A percentile compares a stretch with the other conserved stretches of the same genome.
Conservation (phyloP, 2,329 filamentous ascomycete species). For the Colletotrichum sidae region DNA sequence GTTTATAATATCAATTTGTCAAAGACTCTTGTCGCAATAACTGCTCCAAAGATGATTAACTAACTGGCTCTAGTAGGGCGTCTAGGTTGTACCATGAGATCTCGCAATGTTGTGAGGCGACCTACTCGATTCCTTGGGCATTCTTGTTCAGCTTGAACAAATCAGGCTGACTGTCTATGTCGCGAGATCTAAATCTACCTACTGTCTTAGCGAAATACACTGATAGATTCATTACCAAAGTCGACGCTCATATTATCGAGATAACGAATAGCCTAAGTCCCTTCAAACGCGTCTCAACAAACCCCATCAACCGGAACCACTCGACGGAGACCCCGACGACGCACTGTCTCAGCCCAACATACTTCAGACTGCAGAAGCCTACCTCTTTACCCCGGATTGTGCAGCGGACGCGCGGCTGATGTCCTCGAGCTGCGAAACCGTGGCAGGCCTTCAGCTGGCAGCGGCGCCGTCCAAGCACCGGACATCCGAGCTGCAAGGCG, state of each 20-base stretch:
- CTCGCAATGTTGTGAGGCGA: too few relatives aligned
- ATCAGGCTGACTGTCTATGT: too few relatives aligned
- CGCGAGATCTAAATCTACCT: too few relatives aligned
- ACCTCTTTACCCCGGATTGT: background rate
- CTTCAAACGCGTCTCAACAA: background rate
- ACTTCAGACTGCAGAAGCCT: background rate
- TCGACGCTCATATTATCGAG: background rate
- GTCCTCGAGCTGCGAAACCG: constrained; percentile 2
- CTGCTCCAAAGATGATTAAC: too few relatives aligned
- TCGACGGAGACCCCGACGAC: background rate
- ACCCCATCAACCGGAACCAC: background rate
- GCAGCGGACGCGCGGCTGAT: constrained; percentile 10
- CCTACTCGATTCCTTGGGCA: too few relatives aligned
- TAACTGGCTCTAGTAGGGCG: too few relatives aligned
- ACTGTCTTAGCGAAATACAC: too few relatives aligned
- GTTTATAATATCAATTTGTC: too few relatives aligned
- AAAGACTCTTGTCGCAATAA: too few relatives aligned
- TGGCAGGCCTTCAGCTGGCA: constrained; percentile 5
- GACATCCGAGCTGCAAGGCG: constrained; percentile 5
- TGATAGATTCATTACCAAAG: too few relatives aligned
- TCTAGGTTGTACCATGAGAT: background rate
- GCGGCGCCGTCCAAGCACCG: constrained; percentile 23
- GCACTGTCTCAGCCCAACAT: constrained; percentile 2
- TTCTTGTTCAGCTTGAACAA: too few relatives aligned
- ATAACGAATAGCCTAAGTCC: background rate